Conservation (phyloP, 495 filamentous ascomycete species). For the Podospora comata region DNA sequence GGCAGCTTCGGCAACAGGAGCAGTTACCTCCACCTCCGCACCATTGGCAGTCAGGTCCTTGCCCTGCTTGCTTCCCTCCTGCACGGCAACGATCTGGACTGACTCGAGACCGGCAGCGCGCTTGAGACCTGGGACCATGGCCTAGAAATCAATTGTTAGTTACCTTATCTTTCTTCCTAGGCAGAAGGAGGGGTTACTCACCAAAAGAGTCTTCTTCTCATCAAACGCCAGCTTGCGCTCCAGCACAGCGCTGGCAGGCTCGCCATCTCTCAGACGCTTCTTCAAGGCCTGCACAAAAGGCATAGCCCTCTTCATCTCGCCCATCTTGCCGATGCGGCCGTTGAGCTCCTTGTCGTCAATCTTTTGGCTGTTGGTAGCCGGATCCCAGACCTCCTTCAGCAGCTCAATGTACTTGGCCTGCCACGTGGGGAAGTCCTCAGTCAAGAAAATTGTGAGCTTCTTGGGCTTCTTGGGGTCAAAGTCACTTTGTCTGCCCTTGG, state of each 20-base stretch:
- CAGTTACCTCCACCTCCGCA: conserved; percentile 55
- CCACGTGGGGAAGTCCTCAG: conserved; percentile 77
- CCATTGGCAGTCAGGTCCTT: conserved; percentile 47
- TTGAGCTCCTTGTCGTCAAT: conserved; percentile 78
- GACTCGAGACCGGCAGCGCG: conserved; percentile 62
- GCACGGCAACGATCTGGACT: conserved; percentile 62
- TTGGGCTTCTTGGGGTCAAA: conserved; percentile 92
- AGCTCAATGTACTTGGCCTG: conserved; percentile 88
- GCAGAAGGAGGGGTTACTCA: conserved; percentile 27
- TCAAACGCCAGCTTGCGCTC: conserved; percentile 81
- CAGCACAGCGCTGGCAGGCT: conserved; percentile 63
- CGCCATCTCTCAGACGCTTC: conserved; percentile 63
- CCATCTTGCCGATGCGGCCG: conserved; percentile 68
- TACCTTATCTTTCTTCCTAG: too few species aligned
- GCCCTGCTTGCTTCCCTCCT: conserved; percentile 67
- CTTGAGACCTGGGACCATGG: conserved; percentile 47
- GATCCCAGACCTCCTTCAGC: conserved; percentile 57
- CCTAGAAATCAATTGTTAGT: conserved; percentile 20
- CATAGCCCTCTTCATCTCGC: conserved; percentile 96
- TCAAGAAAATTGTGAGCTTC: conserved; percentile 82
- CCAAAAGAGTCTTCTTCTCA: conserved; percentile 64
- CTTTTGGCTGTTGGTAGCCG: conserved; percentile 39
- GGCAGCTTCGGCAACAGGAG: conserved; percentile 60
- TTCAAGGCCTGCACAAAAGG: conserved; percentile 89
- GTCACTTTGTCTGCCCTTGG: conserved; percentile 75